Evolutionary conservation across 1,284 basidiomycete species (phyloP).

Genomic region (Ceratobasidium papillatum): DNA sequence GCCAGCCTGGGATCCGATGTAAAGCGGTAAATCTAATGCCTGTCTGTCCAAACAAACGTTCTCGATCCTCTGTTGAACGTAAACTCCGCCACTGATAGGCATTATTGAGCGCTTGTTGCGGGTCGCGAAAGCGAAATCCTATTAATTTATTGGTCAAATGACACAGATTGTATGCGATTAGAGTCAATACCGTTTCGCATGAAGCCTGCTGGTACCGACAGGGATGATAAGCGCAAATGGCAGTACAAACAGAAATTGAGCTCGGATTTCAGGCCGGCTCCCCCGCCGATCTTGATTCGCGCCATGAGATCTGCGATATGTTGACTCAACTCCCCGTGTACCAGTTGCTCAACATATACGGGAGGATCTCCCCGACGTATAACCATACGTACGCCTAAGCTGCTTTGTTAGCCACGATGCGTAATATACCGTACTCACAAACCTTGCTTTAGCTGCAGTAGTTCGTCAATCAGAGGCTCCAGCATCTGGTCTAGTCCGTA

Average conservation of each 20-base stretch:
- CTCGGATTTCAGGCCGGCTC: constrained; percentile 12
- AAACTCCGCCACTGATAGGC: constrained; percentile 5
- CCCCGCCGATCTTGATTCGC: constrained; percentile 12
- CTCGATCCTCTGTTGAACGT: not conserved
- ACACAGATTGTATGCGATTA: not conserved
- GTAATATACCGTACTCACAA: not conserved
- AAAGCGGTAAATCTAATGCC: constrained; percentile 15
- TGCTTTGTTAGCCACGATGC: too few relatives aligned
- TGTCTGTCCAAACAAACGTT: not conserved
- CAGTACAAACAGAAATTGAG: constrained; percentile 16
- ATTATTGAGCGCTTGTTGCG: not conserved
- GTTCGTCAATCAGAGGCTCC: constrained; percentile 10
- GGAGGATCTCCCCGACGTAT: not conserved
- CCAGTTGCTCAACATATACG: not conserved
- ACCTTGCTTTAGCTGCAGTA: constrained; percentile 27
- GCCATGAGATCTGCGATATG: not conserved
- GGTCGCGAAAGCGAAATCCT: constrained; percentile 2
- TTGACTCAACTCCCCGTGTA: not conserved
- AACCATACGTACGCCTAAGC: not conserved
- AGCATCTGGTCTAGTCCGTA: constrained; percentile 36
- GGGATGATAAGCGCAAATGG: not conserved
- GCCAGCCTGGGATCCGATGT: constrained; percentile 17
- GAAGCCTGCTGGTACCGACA: not conserved
- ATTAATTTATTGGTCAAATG: not conserved
- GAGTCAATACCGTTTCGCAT: not conserved